Evolutionary conservation across 371 early-diverging fungal species (phyloP).

Genomic region (Rhizopus microsporus): DNA sequence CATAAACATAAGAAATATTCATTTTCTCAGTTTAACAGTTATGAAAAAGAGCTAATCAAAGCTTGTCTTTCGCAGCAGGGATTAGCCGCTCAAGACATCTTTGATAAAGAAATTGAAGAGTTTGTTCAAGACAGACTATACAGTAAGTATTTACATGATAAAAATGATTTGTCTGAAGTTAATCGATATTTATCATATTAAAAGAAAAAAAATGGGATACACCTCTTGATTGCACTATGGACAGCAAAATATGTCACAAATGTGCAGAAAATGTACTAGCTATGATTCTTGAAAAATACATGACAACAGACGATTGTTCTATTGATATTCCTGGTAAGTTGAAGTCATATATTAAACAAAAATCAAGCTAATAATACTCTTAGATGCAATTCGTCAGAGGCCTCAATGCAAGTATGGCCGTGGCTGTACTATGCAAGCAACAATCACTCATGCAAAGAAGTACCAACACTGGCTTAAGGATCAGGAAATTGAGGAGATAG

Average conservation of each 20-base stretch:
- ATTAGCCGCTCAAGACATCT: conserved; percentile 22
- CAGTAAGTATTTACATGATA: conserved; percentile 30
- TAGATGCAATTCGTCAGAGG: conserved; percentile 14
- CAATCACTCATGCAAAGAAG: conserved; percentile 35
- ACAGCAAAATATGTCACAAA: conserved; percentile 36
- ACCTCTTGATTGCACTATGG: conserved; percentile 24
- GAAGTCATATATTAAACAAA: not conserved
- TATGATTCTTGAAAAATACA: conserved; percentile 29
- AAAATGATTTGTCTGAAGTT: not conserved
- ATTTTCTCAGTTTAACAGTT: conserved; percentile 20
- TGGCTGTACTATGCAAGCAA: conserved; percentile 39
- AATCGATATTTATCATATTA: not conserved
- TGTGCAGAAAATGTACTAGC: conserved; percentile 35
- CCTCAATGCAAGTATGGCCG: conserved; percentile 46
- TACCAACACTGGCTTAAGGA: conserved; percentile 46
- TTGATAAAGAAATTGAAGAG: conserved; percentile 25
- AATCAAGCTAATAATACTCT: not conserved
- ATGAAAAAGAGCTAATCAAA: conserved; percentile 29
- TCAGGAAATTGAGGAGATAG: not conserved
- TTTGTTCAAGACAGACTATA: conserved; percentile 20
- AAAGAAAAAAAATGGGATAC: conserved; percentile 39
- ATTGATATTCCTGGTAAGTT: conserved; percentile 21
- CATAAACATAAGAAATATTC: conserved; percentile 14
- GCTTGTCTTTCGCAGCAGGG: conserved; percentile 23
- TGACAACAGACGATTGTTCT: conserved; percentile 7